These are phyloP conservation scores for Monosporascus sp. DNA, from an alignment of 2,329 filamentous ascomycete genomes.

Conservation along the genomic window DNA sequence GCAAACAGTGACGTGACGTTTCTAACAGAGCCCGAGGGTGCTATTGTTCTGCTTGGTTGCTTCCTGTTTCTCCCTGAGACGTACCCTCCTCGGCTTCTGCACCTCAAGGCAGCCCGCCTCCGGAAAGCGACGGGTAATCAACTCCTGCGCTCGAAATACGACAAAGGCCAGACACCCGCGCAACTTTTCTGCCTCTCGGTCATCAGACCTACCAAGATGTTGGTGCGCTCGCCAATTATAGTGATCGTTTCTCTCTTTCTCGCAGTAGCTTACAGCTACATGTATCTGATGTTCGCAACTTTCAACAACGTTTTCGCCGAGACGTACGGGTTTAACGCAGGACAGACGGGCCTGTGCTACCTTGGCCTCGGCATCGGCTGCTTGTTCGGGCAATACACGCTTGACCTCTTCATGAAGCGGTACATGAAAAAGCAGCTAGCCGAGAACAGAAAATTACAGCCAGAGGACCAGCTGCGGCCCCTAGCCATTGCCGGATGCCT, in stretches of 20 bases:
- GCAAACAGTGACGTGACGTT: neutral
- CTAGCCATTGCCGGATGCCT: slow-evolving; percentile 14
- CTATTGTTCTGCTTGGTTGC: neutral
- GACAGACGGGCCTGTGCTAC: slow-evolving; percentile 49
- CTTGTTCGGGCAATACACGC: slow-evolving; percentile 21
- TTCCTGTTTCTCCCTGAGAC: neutral
- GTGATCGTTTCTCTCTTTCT: slow-evolving; percentile 50
- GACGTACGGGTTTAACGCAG: slow-evolving; percentile 40
- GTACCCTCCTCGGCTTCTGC: neutral
- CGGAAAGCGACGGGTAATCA: neutral
- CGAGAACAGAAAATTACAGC: slow-evolving; percentile 21
- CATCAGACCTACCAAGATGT: slow-evolving; percentile 49
- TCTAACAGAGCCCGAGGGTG: neutral
- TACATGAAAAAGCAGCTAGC: slow-evolving; percentile 45
- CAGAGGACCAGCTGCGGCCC: slow-evolving; percentile 20
- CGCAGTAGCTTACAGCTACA: slow-evolving; percentile 39
- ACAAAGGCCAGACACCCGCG: neutral
- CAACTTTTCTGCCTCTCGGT: slow-evolving; percentile 30
- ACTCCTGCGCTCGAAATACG: neutral
- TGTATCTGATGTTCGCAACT: slow-evolving; percentile 39
- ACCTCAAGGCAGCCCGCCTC: neutral
- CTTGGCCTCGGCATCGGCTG: slow-evolving; percentile 52
- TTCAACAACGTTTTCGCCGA: slow-evolving; percentile 49
- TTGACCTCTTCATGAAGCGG: slow-evolving; percentile 24
- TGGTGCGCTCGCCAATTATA: slow-evolving; percentile 55